Base-by-base conservation (phyloP, 352 stramenopile species). In the Phytophthora melonis region DNA sequence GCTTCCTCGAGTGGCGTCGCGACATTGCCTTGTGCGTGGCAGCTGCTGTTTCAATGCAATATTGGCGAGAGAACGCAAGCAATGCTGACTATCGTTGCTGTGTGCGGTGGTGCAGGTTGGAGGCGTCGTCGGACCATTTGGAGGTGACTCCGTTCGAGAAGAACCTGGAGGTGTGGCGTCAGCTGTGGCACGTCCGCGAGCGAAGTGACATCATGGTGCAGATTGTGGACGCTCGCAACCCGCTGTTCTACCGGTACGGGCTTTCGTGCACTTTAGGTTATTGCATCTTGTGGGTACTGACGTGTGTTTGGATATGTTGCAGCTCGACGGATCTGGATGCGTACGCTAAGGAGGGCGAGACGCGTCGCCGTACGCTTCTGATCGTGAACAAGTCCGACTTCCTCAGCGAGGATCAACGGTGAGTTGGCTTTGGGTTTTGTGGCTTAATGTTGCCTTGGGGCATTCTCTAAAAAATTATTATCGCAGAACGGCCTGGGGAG, bases 371-470 rank as follows among this genome's bases (percentile, higher is more conserved):
- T 5, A 98, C 97, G 55, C 74, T 99, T 25, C 77, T 99, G 19
- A 74, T 99, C 23, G 88, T 99, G 11, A 99, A 99, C 87, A 99
- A 99, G 86, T 97, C 97, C 39, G 98, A 99, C 79, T 99, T 99
- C 70, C 84, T 99, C 13, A 93, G 96, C 14, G 85, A 93, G 41
- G 69, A 78, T 27, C 97, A 99, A 82, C 85, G 98, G 83, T 96
- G 70, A 49, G 79, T 68, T 23, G 5, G 14, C 18, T 21, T 58
- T 61, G 19, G 13, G 23, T 36, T 7, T 52, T 27, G 16, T 11
- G 16, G 63, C 23, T 27, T 27, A 5, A 25, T n/a, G 9, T 49
- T n/a, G 19, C 61, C 6, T 55, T 64, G 6, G 8, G 50, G 7
- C 18, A 23, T 11, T 19, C 5, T 27, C 19, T 68, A 30, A 52